Conservation (phyloP, 2,329 filamentous ascomycete genomes). For the Alternaria rosae region DNA sequence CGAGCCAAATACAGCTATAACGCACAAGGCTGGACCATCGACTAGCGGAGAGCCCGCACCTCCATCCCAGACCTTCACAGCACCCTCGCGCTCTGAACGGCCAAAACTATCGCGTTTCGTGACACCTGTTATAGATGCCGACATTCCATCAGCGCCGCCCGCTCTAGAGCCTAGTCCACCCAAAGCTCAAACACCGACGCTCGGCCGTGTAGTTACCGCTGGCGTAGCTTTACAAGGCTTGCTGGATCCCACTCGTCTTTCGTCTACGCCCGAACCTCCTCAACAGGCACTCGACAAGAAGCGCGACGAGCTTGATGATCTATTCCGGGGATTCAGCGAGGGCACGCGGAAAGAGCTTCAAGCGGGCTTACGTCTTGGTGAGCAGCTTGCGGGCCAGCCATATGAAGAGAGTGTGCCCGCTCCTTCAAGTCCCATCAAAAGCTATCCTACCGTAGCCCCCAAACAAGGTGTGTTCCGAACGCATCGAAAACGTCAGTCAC, state of each 20-base stretch:
- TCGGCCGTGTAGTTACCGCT: slow-evolving; percentile 48
- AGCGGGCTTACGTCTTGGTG: slow-evolving; percentile 49
- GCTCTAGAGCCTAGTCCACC: slow-evolving; percentile 31
- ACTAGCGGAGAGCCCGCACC: slow-evolving; percentile 11
- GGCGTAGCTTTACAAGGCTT: slow-evolving; percentile 50
- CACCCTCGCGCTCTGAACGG: slow-evolving; percentile 19
- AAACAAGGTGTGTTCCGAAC: slow-evolving; percentile 35
- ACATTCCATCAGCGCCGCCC: slow-evolving; percentile 42
- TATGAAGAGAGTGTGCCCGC: slow-evolving; percentile 23
- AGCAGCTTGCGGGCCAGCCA: slow-evolving; percentile 43
- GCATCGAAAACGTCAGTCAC: slow-evolving; percentile 32
- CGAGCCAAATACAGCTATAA: slow-evolving; percentile 5
- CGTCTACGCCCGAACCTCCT: slow-evolving; percentile 38
- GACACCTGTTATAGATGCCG: slow-evolving; percentile 39
- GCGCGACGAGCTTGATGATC: slow-evolving; percentile 41
- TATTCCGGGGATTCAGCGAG: slow-evolving; percentile 51
- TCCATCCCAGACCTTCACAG: slow-evolving; percentile 10
- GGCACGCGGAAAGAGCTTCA: slow-evolving; percentile 49
- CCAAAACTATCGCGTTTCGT: slow-evolving; percentile 26
- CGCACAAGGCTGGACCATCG: not conserved
- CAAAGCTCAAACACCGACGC: slow-evolving; percentile 40
- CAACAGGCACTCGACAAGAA: slow-evolving; percentile 31
- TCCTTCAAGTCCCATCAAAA: slow-evolving; percentile 28
- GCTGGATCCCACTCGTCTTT: slow-evolving; percentile 40
- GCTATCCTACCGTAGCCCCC: slow-evolving; percentile 7